Conservation (phyloP, 225 moss, liverwort and hornwort species). For the Climacium dendroides region DNA sequence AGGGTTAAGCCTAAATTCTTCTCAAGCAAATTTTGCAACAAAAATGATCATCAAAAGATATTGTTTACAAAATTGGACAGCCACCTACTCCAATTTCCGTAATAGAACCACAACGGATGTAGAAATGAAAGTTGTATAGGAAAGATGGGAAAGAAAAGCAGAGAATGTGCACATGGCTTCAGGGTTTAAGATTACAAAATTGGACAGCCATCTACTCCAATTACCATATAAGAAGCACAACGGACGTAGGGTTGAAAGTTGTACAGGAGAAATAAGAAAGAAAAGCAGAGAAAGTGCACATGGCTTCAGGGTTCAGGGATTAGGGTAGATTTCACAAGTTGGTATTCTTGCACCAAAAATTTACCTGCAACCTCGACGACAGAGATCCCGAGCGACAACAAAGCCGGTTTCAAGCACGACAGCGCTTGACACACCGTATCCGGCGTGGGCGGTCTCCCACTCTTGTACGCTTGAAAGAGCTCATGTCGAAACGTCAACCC, state of each 20-base stretch:
- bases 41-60: not conserved
- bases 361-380: conserved; percentile 41
- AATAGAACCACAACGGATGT: not conserved
- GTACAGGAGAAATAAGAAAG: not conserved
- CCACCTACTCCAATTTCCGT: not conserved
- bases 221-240: not conserved
- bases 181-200: not conserved
- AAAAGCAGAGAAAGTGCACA: not conserved
- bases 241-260: not conserved
- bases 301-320: not conserved
- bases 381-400: conserved; percentile 32
- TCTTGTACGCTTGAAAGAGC: conserved; percentile 27
- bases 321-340: not conserved
- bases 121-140: not conserved
- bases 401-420: conserved; percentile 41
- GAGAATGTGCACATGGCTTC: not conserved
- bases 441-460: conserved; percentile 43
- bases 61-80: not conserved
- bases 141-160: not conserved
- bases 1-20: not conserved
- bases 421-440: conserved; percentile 39
- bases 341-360: not conserved
- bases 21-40: not conserved
- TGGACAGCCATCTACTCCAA: not conserved
- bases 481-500: conserved; percentile 47